A percentile compares a stretch with the other conserved stretches of the same genome.
phyloP scores from a whole-genome alignment of 2,329 filamentous ascomycete species.

The Xylariaceae sp. region DNA sequence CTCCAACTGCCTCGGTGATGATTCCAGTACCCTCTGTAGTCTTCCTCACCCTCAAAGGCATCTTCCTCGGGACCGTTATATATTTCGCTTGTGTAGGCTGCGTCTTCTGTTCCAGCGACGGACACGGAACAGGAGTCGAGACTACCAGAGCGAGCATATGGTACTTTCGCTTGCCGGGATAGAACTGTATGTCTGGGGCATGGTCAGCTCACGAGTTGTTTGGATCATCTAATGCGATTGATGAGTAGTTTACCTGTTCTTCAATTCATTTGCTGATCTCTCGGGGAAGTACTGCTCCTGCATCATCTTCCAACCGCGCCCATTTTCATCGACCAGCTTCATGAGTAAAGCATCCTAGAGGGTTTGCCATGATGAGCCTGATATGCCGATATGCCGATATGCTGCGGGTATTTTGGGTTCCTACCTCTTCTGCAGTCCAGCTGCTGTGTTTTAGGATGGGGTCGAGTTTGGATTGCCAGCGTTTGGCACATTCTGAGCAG shows the following conservation, averaged over 20 bases:
- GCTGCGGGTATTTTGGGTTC: neutral
- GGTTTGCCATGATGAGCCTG: too few species aligned
- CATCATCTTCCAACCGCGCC: neutral
- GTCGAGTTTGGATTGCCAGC: neutral
- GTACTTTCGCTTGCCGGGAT: slow-evolving; percentile 6
- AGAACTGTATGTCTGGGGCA: slow-evolving; percentile 12
- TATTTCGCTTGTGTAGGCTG: neutral
- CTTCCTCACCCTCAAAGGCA: too few species aligned
- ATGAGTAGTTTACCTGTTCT: neutral
- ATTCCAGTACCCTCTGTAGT: too few species aligned
- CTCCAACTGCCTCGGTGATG: too few species aligned
- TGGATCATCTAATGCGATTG: neutral
- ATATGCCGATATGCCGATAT: neutral
- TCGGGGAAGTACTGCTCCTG: neutral
- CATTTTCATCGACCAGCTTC: too few species aligned
- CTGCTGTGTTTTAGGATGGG: neutral
- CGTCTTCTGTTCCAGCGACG: slow-evolving; percentile 4
- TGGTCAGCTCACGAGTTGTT: neutral
- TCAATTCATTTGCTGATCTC: neutral
- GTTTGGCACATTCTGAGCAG: neutral
- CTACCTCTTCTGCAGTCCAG: neutral
- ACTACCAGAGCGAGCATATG: slow-evolving; percentile 1
- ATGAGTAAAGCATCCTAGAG: neutral
- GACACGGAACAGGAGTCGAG: neutral
- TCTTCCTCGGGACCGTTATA: too few species aligned